phyloP scores from a whole-genome alignment of 2,329 filamentous ascomycete species.

The Fusarium sp. region DNA sequence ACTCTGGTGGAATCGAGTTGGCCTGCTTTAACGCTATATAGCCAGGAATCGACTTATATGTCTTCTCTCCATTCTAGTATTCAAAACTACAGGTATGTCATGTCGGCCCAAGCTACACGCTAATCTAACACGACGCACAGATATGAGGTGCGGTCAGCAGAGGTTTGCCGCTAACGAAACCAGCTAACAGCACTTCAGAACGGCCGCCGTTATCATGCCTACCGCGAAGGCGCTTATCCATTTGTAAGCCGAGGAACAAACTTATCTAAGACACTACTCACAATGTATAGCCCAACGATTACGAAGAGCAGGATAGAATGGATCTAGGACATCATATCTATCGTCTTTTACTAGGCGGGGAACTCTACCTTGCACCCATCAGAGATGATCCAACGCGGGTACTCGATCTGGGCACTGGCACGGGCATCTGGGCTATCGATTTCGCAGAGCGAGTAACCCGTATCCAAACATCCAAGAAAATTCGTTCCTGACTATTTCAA shows the following conservation, averaged over 20 bases:
- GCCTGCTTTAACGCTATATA: neutral
- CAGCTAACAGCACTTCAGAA: neutral
- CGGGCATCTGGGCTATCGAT: conserved; percentile 33
- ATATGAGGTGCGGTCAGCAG: conserved; percentile 4
- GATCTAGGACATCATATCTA: conserved; percentile 32
- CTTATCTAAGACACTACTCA: neutral
- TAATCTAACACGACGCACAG: neutral
- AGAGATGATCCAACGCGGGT: conserved; percentile 6
- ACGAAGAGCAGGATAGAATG: conserved; percentile 32
- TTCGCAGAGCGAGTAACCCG: conserved; percentile 21
- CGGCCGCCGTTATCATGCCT: conserved; percentile 27
- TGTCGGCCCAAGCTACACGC: accelerated
- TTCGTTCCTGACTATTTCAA: accelerated
- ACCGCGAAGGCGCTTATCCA: conserved; percentile 20
- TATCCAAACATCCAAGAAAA: accelerated
- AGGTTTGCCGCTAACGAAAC: no score
- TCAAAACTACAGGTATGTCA: conserved; percentile 21
- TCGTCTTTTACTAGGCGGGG: conserved; percentile 8
- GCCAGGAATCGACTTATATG: conserved; percentile 5
- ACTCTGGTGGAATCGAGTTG: no score
- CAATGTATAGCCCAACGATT: conserved; percentile 17
- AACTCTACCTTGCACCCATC: conserved; percentile 26
- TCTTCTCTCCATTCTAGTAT: conserved; percentile 17
- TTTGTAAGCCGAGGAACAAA: neutral
- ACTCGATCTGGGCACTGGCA: conserved; percentile 29